Evolutionary conservation across 441 rosid species (phyloP).

Genomic region (Viola pubescens): DNA sequence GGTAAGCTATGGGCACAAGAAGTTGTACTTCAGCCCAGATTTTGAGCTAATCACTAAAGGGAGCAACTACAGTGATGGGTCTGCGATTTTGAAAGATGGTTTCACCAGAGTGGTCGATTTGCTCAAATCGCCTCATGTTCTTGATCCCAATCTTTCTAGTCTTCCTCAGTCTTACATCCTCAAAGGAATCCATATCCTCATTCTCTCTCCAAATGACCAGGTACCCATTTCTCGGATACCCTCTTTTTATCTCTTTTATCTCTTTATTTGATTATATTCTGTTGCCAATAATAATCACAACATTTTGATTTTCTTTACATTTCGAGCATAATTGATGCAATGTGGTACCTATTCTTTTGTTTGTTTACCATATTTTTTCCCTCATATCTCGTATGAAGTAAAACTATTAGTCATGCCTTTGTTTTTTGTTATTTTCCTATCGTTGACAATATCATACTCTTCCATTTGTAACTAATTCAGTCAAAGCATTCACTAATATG

Average conservation of each 20-base stretch:
- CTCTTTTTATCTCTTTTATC: background rate
- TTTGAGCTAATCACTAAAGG: slow-evolving; percentile 33
- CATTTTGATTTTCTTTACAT: background rate
- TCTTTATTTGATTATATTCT: background rate
- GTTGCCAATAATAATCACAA: background rate
- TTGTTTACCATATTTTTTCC: background rate
- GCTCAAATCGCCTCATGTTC: slow-evolving; percentile 31
- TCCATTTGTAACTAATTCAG: no score
- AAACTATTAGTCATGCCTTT: background rate
- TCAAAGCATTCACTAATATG: no score
- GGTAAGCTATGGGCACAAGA: slow-evolving; percentile 32
- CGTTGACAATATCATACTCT: background rate
- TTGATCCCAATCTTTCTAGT: slow-evolving; percentile 31
- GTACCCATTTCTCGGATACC: background rate
- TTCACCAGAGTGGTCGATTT: slow-evolving; percentile 41
- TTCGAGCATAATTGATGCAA: background rate
- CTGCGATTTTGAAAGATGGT: slow-evolving; percentile 42
- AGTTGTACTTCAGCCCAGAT: slow-evolving; percentile 26
- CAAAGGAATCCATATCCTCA: slow-evolving; percentile 32
- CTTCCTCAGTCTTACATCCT: slow-evolving; percentile 25
- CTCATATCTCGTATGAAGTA: background rate
- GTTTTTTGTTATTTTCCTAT: background rate
- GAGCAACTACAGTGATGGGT: slow-evolving; percentile 31
- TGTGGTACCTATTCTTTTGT: background rate
- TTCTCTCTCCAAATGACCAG: slow-evolving; percentile 39